A percentile compares a stretch with the other conserved stretches of the same genome.
Conservation (phyloP, 495 filamentous ascomycete genomes). For the Trichoderma reesei region DNA sequence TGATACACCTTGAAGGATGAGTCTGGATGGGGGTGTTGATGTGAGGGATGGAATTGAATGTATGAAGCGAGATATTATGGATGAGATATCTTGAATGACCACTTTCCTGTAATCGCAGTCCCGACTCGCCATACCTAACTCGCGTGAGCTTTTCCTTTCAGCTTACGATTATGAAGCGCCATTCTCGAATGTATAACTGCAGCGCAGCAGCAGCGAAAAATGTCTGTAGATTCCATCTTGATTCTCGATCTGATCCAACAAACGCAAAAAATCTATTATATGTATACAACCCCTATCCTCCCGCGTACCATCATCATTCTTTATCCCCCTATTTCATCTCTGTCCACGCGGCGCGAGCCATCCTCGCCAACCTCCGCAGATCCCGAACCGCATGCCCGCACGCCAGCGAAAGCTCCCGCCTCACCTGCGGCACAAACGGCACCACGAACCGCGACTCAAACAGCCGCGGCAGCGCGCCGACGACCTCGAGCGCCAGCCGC, state of each 20-base stretch:
- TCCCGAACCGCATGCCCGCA: conserved; percentile 36
- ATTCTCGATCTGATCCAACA: too few species aligned
- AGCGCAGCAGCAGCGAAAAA: too few species aligned
- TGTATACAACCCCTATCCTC: not conserved
- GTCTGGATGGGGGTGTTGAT: not conserved
- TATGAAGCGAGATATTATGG: not conserved
- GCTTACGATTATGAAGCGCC: too few species aligned
- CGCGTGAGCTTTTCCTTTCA: too few species aligned
- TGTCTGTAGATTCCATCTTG: too few species aligned
- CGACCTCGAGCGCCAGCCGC: conserved; percentile 29
- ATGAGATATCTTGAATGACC: too few species aligned
- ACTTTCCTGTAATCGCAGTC: too few species aligned
- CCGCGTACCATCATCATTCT: not conserved
- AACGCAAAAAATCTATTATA: not conserved
- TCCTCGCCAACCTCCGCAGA: conserved; percentile 29
- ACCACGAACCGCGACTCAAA: conserved; percentile 33
- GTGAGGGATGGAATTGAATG: too few species aligned
- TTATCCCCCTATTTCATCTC: conserved; percentile 16
- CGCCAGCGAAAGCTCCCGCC: conserved; percentile 30
- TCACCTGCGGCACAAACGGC: conserved; percentile 23
- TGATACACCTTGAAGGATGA: not conserved
- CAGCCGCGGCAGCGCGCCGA: conserved; percentile 27
- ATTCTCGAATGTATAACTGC: too few species aligned
- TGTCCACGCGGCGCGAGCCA: conserved; percentile 32
- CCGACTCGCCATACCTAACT: too few species aligned